Percentiles rank a stretch among this genome's conserved stretches.
These are phyloP conservation scores for Brassica cretica DNA, from an alignment of 345 rosid species.

Conservation along the genomic window DNA sequence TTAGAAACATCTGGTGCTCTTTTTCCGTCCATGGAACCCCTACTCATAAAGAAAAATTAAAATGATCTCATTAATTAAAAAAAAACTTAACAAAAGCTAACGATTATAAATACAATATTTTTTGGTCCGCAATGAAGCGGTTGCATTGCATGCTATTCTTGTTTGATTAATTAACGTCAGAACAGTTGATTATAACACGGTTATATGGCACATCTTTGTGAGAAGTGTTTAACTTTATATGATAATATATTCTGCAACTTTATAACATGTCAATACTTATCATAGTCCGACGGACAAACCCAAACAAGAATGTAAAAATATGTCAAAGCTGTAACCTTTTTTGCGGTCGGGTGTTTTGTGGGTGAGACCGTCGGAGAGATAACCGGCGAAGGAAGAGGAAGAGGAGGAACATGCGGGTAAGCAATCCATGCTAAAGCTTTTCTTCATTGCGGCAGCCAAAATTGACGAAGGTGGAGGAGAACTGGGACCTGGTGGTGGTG, in stretches of 20 bases:
- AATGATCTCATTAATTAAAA: background rate
- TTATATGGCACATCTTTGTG: background rate
- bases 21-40: constrained; percentile 87
- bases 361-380: constrained; percentile 37
- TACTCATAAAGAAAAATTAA: constrained; percentile 18
- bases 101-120: background rate
- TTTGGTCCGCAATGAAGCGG: background rate
- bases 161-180: background rate
- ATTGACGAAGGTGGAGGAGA: constrained; percentile 21
- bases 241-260: background rate
- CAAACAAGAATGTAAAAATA: background rate
- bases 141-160: background rate
- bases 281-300: background rate
- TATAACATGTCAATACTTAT: background rate
- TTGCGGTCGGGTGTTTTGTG: constrained; percentile 36
- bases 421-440: constrained; percentile 41
- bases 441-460: constrained; percentile 29
- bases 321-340: constrained; percentile 31
- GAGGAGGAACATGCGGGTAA: constrained; percentile 37
- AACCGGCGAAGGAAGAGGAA: constrained; percentile 37
- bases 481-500: constrained; percentile 18
- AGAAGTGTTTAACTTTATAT: background rate
- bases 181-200: background rate
- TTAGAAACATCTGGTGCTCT: constrained; percentile 61
- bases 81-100: background rate